A percentile compares a stretch with the other conserved stretches of the same genome.
These are phyloP conservation scores for Fusarium sp. DNA, from an alignment of 2,329 filamentous ascomycete genomes.

Conservation along the genomic window DNA sequence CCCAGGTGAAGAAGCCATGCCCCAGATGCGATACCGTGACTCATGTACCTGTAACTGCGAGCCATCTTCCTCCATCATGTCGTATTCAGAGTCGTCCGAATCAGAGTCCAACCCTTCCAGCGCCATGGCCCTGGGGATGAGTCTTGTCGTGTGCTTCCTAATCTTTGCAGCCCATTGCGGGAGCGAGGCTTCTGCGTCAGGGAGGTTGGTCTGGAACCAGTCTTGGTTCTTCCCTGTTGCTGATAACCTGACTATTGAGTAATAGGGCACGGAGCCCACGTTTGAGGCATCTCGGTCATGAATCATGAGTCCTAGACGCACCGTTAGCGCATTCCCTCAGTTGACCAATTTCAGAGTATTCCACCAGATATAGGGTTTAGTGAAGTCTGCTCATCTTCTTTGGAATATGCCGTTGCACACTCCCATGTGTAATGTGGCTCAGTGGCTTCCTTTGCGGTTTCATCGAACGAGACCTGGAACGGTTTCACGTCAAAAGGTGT, in stretches of 20 bases:
- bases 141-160: conserved; percentile 54
- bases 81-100: conserved; percentile 47
- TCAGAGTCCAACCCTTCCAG: conserved; percentile 50
- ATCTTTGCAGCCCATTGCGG: conserved; percentile 62
- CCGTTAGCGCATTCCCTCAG: conserved; percentile 1
- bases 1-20: conserved; percentile 62
- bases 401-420: conserved; percentile 60
- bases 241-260: conserved; percentile 64
- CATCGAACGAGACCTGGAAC: conserved; percentile 60
- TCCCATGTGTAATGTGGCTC: conserved; percentile 53
- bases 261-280: conserved; percentile 53
- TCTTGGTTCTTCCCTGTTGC: conserved; percentile 61
- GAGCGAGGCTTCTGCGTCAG: conserved; percentile 38
- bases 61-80: conserved; percentile 46
- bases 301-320: conserved; percentile 57
- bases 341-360: neutral
- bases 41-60: conserved; percentile 57
- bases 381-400: conserved; percentile 44
- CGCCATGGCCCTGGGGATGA: conserved; percentile 58
- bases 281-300: conserved; percentile 43
- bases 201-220: conserved; percentile 65
- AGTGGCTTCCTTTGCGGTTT: conserved; percentile 30
- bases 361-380: conserved; percentile 45
- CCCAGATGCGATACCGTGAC: conserved; percentile 64
- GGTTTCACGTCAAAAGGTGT: conserved; percentile 61